These are phyloP conservation scores for Colletotrichum costaricense DNA, from an alignment of 2,329 filamentous ascomycete genomes.

Conservation along the genomic window DNA sequence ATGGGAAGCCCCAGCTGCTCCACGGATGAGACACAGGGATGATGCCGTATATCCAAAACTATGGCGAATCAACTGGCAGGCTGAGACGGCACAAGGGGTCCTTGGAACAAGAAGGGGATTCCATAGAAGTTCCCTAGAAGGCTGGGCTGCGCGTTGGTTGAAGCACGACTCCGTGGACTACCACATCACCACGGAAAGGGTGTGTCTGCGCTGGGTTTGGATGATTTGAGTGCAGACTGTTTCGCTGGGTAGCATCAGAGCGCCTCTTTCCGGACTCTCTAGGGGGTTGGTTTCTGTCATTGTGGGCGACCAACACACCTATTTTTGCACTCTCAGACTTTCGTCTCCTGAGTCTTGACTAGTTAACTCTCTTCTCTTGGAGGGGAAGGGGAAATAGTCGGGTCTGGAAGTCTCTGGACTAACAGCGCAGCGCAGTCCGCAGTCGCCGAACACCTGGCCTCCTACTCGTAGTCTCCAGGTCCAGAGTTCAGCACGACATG, in stretches of 20 bases:
- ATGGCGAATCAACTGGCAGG: conserved; percentile 31
- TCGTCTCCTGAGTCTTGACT: not conserved
- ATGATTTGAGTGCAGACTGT: conserved; percentile 14
- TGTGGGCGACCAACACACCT: not conserved
- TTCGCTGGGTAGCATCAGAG: conserved; percentile 32
- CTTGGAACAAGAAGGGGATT: conserved; percentile 11
- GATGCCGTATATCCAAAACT: conserved; percentile 27
- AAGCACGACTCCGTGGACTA: not conserved
- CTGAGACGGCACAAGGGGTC: conserved; percentile 27
- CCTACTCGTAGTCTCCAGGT: not conserved
- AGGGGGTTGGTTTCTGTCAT: not conserved
- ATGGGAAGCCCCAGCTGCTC: not conserved
- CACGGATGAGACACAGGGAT: conserved; percentile 17
- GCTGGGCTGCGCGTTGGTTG: not conserved
- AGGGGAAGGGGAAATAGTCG: not conserved
- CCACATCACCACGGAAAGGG: not conserved
- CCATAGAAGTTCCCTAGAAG: not conserved
- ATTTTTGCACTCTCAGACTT: conserved; percentile 25
- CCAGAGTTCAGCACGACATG: not conserved
- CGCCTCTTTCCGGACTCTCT: not conserved
- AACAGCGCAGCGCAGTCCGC: too few relatives aligned
- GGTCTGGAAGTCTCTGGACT: not conserved
- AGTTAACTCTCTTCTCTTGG: not conserved
- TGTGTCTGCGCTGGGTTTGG: conserved; percentile 4
- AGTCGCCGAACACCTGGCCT: not conserved